Evolutionary conservation across 2,329 filamentous ascomycete genomes (phyloP).

Genomic region (Sporothrix phasma): DNA sequence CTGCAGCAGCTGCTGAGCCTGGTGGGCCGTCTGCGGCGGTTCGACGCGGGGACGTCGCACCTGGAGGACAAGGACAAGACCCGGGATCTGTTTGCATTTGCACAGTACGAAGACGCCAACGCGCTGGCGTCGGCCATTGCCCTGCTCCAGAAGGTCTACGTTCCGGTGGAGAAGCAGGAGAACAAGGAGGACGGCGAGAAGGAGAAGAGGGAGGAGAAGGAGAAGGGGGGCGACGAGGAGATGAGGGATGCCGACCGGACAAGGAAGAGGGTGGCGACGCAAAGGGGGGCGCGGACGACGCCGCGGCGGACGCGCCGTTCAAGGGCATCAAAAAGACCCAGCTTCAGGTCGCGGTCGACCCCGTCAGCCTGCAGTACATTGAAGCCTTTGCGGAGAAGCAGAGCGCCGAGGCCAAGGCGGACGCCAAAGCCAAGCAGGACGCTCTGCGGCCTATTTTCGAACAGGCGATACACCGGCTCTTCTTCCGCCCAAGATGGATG

Average conservation of each 20-base stretch:
- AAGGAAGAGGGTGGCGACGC: slow-evolving; percentile 23
- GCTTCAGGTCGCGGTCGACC: slow-evolving; percentile 68
- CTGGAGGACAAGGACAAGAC: slow-evolving; percentile 61
- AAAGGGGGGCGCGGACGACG: slow-evolving; percentile 23
- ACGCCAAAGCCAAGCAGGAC: slow-evolving; percentile 60
- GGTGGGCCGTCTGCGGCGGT: slow-evolving; percentile 72
- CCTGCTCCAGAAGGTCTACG: slow-evolving; percentile 68
- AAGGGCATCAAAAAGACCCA: slow-evolving; percentile 57
- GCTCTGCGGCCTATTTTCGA: slow-evolving; percentile 58
- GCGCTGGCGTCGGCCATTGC: slow-evolving; percentile 78
- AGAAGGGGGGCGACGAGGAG: slow-evolving; percentile 24
- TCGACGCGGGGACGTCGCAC: slow-evolving; percentile 61
- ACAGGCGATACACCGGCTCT: slow-evolving; percentile 58
- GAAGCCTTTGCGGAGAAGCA: slow-evolving; percentile 64
- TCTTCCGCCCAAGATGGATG: slow-evolving; percentile 46
- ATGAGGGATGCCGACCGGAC: background rate
- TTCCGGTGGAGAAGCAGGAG: slow-evolving; percentile 68
- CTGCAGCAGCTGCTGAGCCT: slow-evolving; percentile 68
- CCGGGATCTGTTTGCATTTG: slow-evolving; percentile 91
- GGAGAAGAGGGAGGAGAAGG: slow-evolving; percentile 8
- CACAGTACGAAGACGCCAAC: slow-evolving; percentile 86
- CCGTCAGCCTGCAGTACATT: slow-evolving; percentile 74
- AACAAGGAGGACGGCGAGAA: slow-evolving; percentile 27
- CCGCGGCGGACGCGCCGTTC: slow-evolving; percentile 35
- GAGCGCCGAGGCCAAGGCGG: slow-evolving; percentile 51